A percentile compares a stretch with the other conserved stretches of the same genome.
Evolutionary conservation across 2,329 filamentous ascomycete species (phyloP).

Genomic region (Myriosclerotinia curreyana): DNA sequence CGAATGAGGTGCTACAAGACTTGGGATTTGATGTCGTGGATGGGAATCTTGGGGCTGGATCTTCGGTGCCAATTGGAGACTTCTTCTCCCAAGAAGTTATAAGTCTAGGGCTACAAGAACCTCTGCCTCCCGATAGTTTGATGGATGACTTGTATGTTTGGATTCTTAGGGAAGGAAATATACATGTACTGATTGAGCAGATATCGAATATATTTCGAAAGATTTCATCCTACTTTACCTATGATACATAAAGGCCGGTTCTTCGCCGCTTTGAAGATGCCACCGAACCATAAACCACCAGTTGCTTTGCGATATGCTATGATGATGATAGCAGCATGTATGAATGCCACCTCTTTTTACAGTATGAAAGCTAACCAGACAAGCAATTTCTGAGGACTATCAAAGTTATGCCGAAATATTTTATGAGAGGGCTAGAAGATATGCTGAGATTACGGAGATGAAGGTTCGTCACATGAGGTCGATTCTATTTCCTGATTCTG

Average conservation of each 20-base stretch:
- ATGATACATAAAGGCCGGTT: conserved; percentile 78
- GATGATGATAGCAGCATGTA: conserved; percentile 72
- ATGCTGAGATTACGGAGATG: conserved; percentile 81
- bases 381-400: conserved; percentile 66
- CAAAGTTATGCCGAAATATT: conserved; percentile 70
- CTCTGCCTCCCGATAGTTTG: conserved; percentile 72
- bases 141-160: conserved; percentile 71
- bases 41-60: background rate
- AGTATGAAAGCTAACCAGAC: background rate
- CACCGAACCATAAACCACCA: conserved; percentile 73
- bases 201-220: conserved; percentile 72
- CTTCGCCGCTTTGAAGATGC: conserved; percentile 66
- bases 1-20: conserved; percentile 26
- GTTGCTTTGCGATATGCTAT: conserved; percentile 82
- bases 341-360: background rate
- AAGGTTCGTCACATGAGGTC: conserved; percentile 46
- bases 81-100: conserved; percentile 63
- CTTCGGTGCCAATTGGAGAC: conserved; percentile 38
- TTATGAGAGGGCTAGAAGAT: conserved; percentile 77
- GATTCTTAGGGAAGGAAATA: background rate
- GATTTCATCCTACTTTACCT: conserved; percentile 68
- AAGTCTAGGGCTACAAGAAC: conserved; percentile 75
- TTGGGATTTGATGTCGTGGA: conserved; percentile 26
- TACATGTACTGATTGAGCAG: conserved; percentile 43
- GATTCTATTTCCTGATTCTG: background rate